Conservation (phyloP, 2,329 filamentous ascomycete species). For the Alternaria arborescens region DNA sequence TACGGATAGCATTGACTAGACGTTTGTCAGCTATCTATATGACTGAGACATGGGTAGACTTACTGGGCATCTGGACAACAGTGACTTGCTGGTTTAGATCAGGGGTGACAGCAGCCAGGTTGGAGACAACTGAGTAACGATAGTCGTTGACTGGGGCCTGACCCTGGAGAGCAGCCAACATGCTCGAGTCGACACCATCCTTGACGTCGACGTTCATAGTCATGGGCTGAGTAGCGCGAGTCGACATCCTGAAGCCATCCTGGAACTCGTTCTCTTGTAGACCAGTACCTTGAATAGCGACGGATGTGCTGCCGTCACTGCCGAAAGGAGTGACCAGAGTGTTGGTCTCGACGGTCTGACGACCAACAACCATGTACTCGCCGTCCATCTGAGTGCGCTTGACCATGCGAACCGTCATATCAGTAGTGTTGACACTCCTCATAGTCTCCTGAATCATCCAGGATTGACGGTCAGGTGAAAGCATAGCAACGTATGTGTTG, state of each 20-base stretch:
- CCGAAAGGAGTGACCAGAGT: constrained; percentile 46
- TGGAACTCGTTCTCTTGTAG: constrained; percentile 52
- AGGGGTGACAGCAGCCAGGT: constrained; percentile 45
- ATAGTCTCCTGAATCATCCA: constrained; percentile 52
- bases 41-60: constrained; percentile 10
- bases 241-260: constrained; percentile 50
- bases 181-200: constrained; percentile 44
- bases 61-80: constrained; percentile 49
- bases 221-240: constrained; percentile 48
- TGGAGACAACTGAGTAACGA: constrained; percentile 47
- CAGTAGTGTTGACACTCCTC: constrained; percentile 48
- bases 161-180: constrained; percentile 45
- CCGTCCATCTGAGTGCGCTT: constrained; percentile 48
- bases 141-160: constrained; percentile 46
- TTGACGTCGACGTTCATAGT: constrained; percentile 49
- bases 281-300: constrained; percentile 46
- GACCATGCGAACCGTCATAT: constrained; percentile 49
- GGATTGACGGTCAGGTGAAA: constrained; percentile 48
- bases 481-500: constrained; percentile 49
- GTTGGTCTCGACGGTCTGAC: constrained; percentile 49
- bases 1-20: constrained; percentile 46
- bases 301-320: constrained; percentile 32
- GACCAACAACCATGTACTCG: constrained; percentile 51
- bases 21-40: constrained; percentile 18
- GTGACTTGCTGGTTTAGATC: constrained; percentile 48